Conservation (phyloP, 2,329 filamentous ascomycete species). For the Penicillium polonicum region DNA sequence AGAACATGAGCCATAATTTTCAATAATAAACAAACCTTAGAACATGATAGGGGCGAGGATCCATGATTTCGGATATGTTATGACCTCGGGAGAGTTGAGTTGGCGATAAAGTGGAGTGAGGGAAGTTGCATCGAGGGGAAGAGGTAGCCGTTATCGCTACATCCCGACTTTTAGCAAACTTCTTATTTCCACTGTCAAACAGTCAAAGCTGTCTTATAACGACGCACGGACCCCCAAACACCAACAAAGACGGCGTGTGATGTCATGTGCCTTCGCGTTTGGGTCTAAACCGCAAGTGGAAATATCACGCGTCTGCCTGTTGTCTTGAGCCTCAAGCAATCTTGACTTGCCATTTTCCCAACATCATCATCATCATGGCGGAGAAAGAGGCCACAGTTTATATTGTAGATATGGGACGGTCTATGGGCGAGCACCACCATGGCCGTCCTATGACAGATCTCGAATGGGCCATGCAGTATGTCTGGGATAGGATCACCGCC, state of each 20-base stretch:
- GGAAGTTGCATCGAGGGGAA: not conserved
- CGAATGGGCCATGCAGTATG: conserved; percentile 84
- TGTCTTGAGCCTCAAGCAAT: conserved; percentile 8
- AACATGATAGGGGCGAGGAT: conserved; percentile 37
- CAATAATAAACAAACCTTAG: conserved; percentile 26
- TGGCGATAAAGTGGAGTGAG: not conserved
- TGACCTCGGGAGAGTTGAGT: conserved; percentile 4
- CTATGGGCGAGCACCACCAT: conserved; percentile 73
- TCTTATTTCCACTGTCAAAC: conserved; percentile 11
- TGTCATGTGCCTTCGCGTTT: conserved; percentile 44
- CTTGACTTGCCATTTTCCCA: conserved; percentile 2
- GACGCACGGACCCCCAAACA: conserved; percentile 12
- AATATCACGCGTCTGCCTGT: conserved; percentile 45
- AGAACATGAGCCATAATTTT: not conserved
- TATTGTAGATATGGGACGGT: conserved; percentile 80
- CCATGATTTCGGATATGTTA: conserved; percentile 27
- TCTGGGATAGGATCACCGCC: conserved; percentile 88
- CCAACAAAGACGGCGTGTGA: conserved; percentile 24
- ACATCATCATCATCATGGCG: conserved; percentile 61
- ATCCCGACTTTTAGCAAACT: not conserved
- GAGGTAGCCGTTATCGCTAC: conserved; percentile 5
- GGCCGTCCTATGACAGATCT: conserved; percentile 76
- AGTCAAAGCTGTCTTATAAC: rapidly evolving
- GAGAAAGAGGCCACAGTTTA: conserved; percentile 92
- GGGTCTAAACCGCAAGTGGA: conserved; percentile 33